Base-by-base conservation (phyloP, 768 basidiomycete genomes). In the Gymnopilus junonius region DNA sequence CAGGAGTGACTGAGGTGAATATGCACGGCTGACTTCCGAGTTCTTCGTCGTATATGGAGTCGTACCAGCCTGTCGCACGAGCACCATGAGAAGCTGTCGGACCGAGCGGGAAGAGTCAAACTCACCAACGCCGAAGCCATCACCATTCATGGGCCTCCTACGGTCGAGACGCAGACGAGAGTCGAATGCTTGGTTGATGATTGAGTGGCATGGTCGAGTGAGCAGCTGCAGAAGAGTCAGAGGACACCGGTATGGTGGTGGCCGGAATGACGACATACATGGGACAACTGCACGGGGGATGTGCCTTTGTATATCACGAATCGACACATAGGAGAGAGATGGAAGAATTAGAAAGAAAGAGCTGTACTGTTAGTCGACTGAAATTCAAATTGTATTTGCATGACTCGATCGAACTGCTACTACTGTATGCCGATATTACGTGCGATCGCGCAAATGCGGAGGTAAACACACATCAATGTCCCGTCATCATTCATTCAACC, bases 141-240 rank as follows among this genome's bases (percentile, higher is more conserved):
- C 96, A 8, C 94, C 93, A 67, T 95, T 95, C 76, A 95, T 94
- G n/a, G 93, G 94, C 64, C 93, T 77, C 59, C 93, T 82, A 66
- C 80, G 83, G 71, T 95, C 93, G 56, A 94, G 74, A 20, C 97
- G 87, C 32, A 99, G 82, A 8, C 96, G 85, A 21, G 94, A 96
- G 77, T 98, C 97, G 70, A 95, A 96, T 0, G 97, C 95, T 78
- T 97, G 95, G 74, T 97, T 97, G 74, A 96, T 97, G 78, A 98
- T 97, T 3, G 93, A 94, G 78, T 98, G 97, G 63, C 90, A 90
- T 55, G 97, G 97, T 51, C 93, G 85, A 45, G 96, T 99, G 68
- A 98, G 83, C n/a, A 98, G 86, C 86, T 94, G 67, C 20, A 60
- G 20, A 48, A 46, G 45, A 59, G 40, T 14, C 50, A 55, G 43